Evolutionary conservation across 2,329 filamentous ascomycete species (phyloP).

Genomic region (Monascus ruber): DNA sequence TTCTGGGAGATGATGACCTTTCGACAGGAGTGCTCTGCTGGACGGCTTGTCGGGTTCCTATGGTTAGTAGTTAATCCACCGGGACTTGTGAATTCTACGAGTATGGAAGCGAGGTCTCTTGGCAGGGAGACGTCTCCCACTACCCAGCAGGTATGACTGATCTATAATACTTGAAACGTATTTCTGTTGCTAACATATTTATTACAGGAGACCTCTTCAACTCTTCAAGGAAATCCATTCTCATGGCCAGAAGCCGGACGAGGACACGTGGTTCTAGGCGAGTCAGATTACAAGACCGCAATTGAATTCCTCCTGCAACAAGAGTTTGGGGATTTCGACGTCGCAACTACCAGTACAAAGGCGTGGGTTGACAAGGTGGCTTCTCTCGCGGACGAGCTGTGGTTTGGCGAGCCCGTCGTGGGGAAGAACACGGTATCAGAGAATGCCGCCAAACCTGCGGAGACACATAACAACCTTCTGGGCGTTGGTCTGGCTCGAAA

Average conservation of each 20-base stretch:
- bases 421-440: slow-evolving; percentile 16
- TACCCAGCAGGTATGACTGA: no score
- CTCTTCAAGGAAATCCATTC: slow-evolving; percentile 10
- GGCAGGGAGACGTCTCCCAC: no score
- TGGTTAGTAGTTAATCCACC: slow-evolving; percentile 76
- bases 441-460: slow-evolving; percentile 2
- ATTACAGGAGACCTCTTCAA: no score
- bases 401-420: slow-evolving; percentile 24
- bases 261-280: slow-evolving; percentile 25
- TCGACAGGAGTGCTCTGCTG: slow-evolving; percentile 88
- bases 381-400: slow-evolving; percentile 24
- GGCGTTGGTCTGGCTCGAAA: slow-evolving; percentile 25
- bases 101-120: slow-evolving; percentile 8
- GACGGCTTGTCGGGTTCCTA: slow-evolving; percentile 82
- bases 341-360: slow-evolving; percentile 28
- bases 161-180: no score
- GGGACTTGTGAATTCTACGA: slow-evolving; percentile 25
- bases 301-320: slow-evolving; percentile 30
- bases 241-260: slow-evolving; percentile 23
- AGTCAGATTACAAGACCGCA: slow-evolving; percentile 29
- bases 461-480: slow-evolving; percentile 14
- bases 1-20: slow-evolving; percentile 99
- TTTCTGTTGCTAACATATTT: no score
- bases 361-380: slow-evolving; percentile 32
- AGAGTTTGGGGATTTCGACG: slow-evolving; percentile 30